phyloP scores from a whole-genome alignment of 1,284 basidiomycete genomes.

The Coniferiporia weirii region DNA sequence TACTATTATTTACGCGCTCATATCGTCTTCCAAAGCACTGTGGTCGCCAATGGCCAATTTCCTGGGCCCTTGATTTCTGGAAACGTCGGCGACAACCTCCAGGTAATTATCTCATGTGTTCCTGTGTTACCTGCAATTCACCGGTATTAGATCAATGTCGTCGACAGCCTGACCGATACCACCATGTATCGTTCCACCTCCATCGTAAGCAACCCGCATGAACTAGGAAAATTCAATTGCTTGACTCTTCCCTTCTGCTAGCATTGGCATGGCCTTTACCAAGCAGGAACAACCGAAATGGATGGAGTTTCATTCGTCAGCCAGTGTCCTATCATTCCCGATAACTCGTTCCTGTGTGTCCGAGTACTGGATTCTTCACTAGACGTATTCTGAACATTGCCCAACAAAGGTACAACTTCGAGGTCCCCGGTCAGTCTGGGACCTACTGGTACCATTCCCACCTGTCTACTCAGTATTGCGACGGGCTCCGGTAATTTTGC shows the following conservation, averaged over 20 bases:
- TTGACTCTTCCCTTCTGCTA: slow-evolving; percentile 9
- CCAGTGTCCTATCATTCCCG: slow-evolving; percentile 48
- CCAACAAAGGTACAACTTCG: slow-evolving; percentile 30
- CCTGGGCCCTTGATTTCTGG: slow-evolving; percentile 22
- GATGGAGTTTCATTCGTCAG: slow-evolving; percentile 35
- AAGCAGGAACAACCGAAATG: slow-evolving; percentile 30
- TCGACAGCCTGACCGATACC: slow-evolving; percentile 19
- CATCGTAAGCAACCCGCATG: slow-evolving; percentile 21
- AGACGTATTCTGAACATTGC: neutral
- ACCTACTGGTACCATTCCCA: slow-evolving; percentile 42
- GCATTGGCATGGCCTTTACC: slow-evolving; percentile 38
- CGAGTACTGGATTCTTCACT: neutral
- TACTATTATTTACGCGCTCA: neutral
- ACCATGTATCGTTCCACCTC: slow-evolving; percentile 24
- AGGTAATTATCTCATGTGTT: neutral
- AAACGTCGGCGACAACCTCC: slow-evolving; percentile 21
- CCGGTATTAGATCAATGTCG: slow-evolving; percentile 9
- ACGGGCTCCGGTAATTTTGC: neutral
- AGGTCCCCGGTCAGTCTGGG: slow-evolving; percentile 29
- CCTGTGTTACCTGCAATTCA: neutral
- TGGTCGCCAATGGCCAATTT: slow-evolving; percentile 21
- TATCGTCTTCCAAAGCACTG: slow-evolving; percentile 14
- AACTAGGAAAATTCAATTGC: neutral
- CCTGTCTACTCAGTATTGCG: slow-evolving; percentile 33
- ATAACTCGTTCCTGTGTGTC: slow-evolving; percentile 37